A percentile compares a stretch with the other conserved stretches of the same genome.
Conservation (phyloP, 75 land plant species). For the Pinus albicaulis region DNA sequence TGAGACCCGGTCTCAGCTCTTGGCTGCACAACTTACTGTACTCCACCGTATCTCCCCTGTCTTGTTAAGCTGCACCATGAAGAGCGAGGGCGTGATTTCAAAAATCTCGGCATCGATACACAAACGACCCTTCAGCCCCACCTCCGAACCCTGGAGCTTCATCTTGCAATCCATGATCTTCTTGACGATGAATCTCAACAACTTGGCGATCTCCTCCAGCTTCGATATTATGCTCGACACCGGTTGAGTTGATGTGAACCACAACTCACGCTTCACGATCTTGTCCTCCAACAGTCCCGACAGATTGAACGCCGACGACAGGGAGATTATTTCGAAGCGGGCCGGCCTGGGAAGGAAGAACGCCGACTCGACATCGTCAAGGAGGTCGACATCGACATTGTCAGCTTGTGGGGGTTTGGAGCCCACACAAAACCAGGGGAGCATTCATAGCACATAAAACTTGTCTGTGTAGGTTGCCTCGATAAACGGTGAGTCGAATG, state of each 20-base stretch:
- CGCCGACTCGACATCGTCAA: neutral
- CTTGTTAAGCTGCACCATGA: slow-evolving; percentile 37
- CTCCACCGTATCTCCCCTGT: slow-evolving; percentile 41
- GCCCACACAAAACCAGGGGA: too few species aligned
- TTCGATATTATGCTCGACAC: slow-evolving; percentile 32
- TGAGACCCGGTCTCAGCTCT: slow-evolving; percentile 22
- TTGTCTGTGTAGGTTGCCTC: too few species aligned
- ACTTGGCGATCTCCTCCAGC: slow-evolving; percentile 44
- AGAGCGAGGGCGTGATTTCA: slow-evolving; percentile 37
- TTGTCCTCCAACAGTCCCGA: slow-evolving; percentile 63
- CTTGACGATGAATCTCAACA: slow-evolving; percentile 40
- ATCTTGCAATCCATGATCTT: slow-evolving; percentile 19
- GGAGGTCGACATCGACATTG: neutral
- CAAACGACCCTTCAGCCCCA: slow-evolving; percentile 14
- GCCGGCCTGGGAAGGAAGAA: slow-evolving; percentile 25
- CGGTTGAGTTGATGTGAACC: slow-evolving; percentile 34
- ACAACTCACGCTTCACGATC: slow-evolving; percentile 26
- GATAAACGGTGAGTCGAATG: too few species aligned
- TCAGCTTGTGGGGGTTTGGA: too few species aligned
- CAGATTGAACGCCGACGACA: slow-evolving; percentile 51
- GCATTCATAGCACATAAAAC: too few species aligned
- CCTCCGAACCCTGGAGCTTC: slow-evolving; percentile 35
- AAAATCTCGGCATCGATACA: slow-evolving; percentile 30
- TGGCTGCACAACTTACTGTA: slow-evolving; percentile 26
- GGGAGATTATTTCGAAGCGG: slow-evolving; percentile 60